phyloP scores from a whole-genome alignment of 139 green algal species.

The Chlorella sorokiniana region DNA sequence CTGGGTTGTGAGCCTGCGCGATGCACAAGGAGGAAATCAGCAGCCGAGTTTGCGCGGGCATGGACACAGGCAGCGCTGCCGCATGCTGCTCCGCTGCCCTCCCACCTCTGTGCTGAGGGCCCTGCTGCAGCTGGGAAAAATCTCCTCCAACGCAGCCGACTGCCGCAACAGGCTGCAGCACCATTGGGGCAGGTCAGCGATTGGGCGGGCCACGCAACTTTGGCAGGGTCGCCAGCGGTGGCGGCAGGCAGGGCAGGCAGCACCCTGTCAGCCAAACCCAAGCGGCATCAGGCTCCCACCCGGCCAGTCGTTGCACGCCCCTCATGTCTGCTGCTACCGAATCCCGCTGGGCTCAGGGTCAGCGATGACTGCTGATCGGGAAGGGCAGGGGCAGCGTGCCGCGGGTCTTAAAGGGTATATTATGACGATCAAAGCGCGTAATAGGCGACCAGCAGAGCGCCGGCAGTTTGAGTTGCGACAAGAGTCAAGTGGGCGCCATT shows the following conservation, averaged over 20 bases:
- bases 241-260: background rate
- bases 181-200: too few species aligned
- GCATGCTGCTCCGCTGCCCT: too few species aligned
- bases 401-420: too few species aligned
- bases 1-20: constrained; percentile 61
- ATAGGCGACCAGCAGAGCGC: too few species aligned
- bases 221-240: background rate
- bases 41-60: background rate
- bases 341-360: background rate
- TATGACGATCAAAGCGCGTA: too few species aligned
- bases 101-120: constrained; percentile 3
- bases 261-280: constrained; percentile 6
- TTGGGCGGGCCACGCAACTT: too few species aligned
- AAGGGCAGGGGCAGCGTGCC: background rate
- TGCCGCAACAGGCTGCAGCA: constrained; percentile 7
- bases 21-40: background rate
- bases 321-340: constrained; percentile 1
- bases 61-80: background rate
- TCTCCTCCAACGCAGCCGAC: constrained; percentile 4
- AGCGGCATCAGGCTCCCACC: background rate
- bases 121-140: constrained; percentile 5
- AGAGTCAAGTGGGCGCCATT: too few species aligned
- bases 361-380: too few species aligned
- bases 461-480: too few species aligned
- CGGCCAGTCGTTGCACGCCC: constrained; percentile 20